Evolutionary conservation across 106 monocot species (phyloP).

Genomic region (Ottelia alismoides): DNA sequence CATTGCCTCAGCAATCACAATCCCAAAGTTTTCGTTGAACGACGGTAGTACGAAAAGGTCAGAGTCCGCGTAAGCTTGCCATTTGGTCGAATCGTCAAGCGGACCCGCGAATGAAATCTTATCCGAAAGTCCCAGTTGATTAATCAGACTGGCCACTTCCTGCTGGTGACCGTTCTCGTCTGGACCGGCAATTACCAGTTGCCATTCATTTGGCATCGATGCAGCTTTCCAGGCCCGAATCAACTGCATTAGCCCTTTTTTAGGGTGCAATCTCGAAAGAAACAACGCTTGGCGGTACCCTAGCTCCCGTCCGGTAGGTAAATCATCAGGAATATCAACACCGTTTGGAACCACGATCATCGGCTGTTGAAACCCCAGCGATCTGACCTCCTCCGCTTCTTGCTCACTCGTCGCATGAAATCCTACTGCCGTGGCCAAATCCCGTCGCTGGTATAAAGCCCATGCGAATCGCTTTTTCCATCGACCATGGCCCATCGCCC

Average conservation of each 20-base stretch:
- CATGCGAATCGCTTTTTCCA: no score
- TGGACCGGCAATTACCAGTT: not conserved
- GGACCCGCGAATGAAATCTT: not conserved
- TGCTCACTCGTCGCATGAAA: not conserved
- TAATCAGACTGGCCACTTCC: not conserved
- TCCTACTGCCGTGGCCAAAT: no score
- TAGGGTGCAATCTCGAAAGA: not conserved
- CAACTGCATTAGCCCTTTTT: not conserved
- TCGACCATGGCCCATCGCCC: no score
- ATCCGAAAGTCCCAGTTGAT: not conserved
- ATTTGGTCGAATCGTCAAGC: not conserved
- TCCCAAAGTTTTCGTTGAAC: not conserved
- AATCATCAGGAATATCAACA: not conserved
- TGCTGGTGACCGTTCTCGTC: not conserved
- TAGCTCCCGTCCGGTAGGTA: no score
- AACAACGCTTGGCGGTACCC: not conserved
- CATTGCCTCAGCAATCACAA: not conserved
- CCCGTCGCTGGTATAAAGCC: no score
- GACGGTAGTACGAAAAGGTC: not conserved
- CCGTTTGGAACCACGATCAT: not conserved
- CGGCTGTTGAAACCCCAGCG: not conserved
- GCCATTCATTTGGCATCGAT: not conserved
- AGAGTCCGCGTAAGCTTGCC: not conserved
- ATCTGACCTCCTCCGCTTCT: not conserved
- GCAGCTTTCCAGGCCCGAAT: not conserved